Evolutionary conservation across 2,329 filamentous ascomycete species (phyloP).

Genomic region (Ophiognomonia clavigignenti-juglandacearum): DNA sequence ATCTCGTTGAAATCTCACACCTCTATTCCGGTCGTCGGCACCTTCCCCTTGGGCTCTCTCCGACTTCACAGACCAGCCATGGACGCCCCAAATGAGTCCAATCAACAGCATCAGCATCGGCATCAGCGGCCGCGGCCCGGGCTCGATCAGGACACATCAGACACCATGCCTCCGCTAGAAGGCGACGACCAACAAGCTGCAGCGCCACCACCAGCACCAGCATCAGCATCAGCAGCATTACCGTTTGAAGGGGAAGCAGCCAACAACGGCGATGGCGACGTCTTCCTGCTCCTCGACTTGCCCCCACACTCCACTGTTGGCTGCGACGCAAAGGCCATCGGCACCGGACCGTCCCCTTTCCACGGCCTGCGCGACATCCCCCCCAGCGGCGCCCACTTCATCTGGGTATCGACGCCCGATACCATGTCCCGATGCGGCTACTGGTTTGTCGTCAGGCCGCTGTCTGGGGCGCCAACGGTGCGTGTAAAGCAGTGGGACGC

Average conservation of each 20-base stretch:
- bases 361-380: slow-evolving; percentile 52
- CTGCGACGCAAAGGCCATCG: slow-evolving; percentile 47
- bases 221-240: background rate
- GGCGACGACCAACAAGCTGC: background rate
- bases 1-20: slow-evolving; percentile 26
- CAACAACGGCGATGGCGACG: slow-evolving; percentile 35
- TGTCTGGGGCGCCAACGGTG: slow-evolving; percentile 23
- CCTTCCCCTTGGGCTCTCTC: slow-evolving; percentile 37
- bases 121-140: slow-evolving; percentile 15
- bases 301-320: slow-evolving; percentile 48
- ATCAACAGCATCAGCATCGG: no score
- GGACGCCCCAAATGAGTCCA: slow-evolving; percentile 23
- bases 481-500: slow-evolving; percentile 52
- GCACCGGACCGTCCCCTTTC: slow-evolving; percentile 36
- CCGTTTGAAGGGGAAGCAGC: no score
- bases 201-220: background rate
- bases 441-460: slow-evolving; percentile 43
- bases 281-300: slow-evolving; percentile 47
- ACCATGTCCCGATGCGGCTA: slow-evolving; percentile 50
- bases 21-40: slow-evolving; percentile 34
- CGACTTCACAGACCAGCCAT: slow-evolving; percentile 31
- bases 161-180: slow-evolving; percentile 12
- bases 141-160: background rate
- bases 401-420: slow-evolving; percentile 50
- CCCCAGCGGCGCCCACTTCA: slow-evolving; percentile 51